phyloP scores from a whole-genome alignment of 2,329 filamentous ascomycete genomes.

The Alternaria sp. region DNA sequence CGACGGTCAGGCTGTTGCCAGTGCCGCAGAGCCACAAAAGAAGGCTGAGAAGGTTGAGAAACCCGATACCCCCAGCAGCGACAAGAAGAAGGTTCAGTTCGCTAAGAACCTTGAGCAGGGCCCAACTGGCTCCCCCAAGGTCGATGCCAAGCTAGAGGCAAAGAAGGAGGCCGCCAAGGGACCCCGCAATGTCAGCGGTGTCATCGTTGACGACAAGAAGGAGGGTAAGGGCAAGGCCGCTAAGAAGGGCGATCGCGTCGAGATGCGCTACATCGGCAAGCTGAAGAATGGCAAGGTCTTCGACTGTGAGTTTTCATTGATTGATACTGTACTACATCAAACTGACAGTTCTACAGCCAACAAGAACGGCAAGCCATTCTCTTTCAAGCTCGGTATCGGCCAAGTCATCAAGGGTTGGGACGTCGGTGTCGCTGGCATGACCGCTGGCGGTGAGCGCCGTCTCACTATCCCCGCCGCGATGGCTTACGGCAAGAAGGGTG shows the following conservation, averaged over 20 bases:
- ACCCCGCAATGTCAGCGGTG: constrained; percentile 81
- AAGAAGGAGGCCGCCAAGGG: constrained; percentile 64
- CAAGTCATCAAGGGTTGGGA: constrained; percentile 99
- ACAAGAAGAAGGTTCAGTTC: constrained; percentile 95
- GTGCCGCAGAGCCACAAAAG: constrained; percentile 61
- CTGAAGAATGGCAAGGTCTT: constrained; percentile 91
- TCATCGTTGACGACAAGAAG: constrained; percentile 96
- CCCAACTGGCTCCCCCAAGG: constrained; percentile 70
- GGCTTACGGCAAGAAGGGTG: constrained; percentile 83
- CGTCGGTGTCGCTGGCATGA: constrained; percentile 90
- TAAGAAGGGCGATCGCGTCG: constrained; percentile 89
- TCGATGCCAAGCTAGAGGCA: constrained; percentile 55
- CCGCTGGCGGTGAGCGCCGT: constrained; percentile 90
- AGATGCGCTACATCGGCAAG: constrained; percentile 99
- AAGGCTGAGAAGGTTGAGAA: constrained; percentile 63
- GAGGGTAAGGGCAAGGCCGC: constrained; percentile 81
- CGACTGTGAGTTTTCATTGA: constrained; percentile 70
- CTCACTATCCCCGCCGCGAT: constrained; percentile 86
- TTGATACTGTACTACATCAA: not conserved
- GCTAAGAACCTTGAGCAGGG: constrained; percentile 99
- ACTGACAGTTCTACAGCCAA: constrained; percentile 71
- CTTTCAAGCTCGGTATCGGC: constrained; percentile 90
- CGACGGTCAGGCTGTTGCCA: constrained; percentile 80
- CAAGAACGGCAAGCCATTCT: constrained; percentile 98
- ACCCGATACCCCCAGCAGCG: constrained; percentile 57